phyloP scores from a whole-genome alignment of 2,329 filamentous ascomycete genomes.

The Westerdykella aurantiaca region DNA sequence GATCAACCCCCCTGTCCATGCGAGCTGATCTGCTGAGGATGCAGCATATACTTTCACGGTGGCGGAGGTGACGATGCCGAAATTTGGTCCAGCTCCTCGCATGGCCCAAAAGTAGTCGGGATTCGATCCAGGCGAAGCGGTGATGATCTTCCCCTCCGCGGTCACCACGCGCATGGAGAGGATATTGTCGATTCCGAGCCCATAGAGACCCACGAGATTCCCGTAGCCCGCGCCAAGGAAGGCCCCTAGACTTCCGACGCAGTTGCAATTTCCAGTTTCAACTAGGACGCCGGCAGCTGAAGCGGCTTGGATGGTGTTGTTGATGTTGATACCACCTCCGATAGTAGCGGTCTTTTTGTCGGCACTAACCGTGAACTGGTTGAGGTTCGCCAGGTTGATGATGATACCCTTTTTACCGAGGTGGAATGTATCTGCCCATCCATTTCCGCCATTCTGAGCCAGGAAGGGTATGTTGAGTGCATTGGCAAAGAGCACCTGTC shows the following conservation, averaged over 20 bases:
- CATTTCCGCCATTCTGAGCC: slow-evolving; percentile 24
- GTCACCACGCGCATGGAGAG: slow-evolving; percentile 21
- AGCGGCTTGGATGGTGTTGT: slow-evolving; percentile 36
- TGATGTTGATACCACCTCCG: slow-evolving; percentile 32
- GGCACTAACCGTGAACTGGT: slow-evolving; percentile 17
- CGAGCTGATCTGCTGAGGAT: slow-evolving; percentile 15
- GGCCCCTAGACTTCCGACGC: slow-evolving; percentile 26
- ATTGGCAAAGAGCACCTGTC: neutral
- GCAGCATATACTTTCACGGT: slow-evolving; percentile 33
- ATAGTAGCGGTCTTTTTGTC: slow-evolving; percentile 23
- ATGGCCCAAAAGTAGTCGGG: slow-evolving; percentile 36
- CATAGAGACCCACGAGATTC: slow-evolving; percentile 49
- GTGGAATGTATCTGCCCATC: slow-evolving; percentile 23
- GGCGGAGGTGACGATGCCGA: slow-evolving; percentile 35
- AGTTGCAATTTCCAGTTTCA: slow-evolving; percentile 29
- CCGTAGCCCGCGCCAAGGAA: slow-evolving; percentile 52
- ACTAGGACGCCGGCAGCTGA: slow-evolving; percentile 29
- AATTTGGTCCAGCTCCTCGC: slow-evolving; percentile 34
- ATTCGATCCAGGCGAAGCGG: slow-evolving; percentile 19
- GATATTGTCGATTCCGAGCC: slow-evolving; percentile 50
- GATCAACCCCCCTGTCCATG: slow-evolving; percentile 22
- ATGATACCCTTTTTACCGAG: slow-evolving; percentile 20
- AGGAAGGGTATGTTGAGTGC: slow-evolving; percentile 16
- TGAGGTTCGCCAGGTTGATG: slow-evolving; percentile 26
- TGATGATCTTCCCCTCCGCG: slow-evolving; percentile 25